Evolutionary conservation across 148 eudicot genomes (phyloP).

Genomic region (Cornus florida): DNA sequence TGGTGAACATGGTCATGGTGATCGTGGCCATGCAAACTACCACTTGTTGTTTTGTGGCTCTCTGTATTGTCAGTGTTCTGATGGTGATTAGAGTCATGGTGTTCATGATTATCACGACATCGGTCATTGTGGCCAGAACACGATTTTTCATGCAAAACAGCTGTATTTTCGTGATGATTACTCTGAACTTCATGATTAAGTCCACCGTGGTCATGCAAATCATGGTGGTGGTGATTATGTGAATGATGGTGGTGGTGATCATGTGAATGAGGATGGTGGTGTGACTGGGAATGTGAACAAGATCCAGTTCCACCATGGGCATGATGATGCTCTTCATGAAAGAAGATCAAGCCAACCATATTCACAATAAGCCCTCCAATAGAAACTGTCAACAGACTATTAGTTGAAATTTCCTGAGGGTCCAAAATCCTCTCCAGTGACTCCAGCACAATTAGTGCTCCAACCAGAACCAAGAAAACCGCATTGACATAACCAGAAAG

Average conservation of each 20-base stretch:
- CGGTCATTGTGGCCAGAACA: background rate
- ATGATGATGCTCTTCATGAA: conserved; percentile 98
- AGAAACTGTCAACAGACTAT: conserved; percentile 78
- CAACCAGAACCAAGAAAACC: conserved; percentile 91
- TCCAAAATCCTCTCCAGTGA: conserved; percentile 93
- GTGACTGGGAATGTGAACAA: conserved; percentile 64
- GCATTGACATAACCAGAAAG: conserved; percentile 97
- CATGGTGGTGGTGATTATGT: conserved; percentile 13
- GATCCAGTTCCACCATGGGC: conserved; percentile 87
- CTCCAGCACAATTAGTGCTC: conserved; percentile 86
- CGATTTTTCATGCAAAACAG: conserved; percentile 23
- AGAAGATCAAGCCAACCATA: conserved; percentile 83
- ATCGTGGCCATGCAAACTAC: conserved; percentile 8
- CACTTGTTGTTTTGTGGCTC: background rate
- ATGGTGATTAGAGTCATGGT: conserved; percentile 28
- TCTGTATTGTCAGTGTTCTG: conserved; percentile 15
- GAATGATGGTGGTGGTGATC: conserved; percentile 14
- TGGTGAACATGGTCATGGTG: conserved; percentile 23
- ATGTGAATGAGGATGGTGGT: conserved; percentile 15
- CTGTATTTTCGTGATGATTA: conserved; percentile 22
- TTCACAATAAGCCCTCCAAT: conserved; percentile 90
- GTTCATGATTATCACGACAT: conserved; percentile 7
- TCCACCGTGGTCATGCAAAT: conserved; percentile 17
- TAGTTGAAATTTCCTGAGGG: conserved; percentile 93
- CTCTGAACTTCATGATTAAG: conserved; percentile 31